These are phyloP conservation scores for Rusavskia elegans DNA, from an alignment of 495 filamentous ascomycete species.

Conservation along the genomic window DNA sequence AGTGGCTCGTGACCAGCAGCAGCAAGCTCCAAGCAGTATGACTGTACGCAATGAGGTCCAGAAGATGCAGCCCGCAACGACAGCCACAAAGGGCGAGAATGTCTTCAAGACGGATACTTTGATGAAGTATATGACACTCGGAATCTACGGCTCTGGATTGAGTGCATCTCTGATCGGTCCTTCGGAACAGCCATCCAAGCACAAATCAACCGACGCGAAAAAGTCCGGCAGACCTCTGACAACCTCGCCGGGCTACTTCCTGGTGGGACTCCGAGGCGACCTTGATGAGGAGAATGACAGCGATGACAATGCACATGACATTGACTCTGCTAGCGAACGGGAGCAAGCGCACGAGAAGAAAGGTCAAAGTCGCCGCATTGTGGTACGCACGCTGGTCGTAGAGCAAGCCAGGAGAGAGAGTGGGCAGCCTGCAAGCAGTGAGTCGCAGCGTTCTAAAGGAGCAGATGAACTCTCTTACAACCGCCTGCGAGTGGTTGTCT, in stretches of 20 bases:
- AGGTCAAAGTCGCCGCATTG: slow-evolving; percentile 28
- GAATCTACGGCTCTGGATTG: slow-evolving; percentile 43
- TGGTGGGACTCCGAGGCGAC: slow-evolving; percentile 55
- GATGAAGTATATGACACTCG: slow-evolving; percentile 45
- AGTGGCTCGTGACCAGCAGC: not conserved
- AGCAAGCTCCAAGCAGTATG: not conserved
- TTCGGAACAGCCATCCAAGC: slow-evolving; percentile 13
- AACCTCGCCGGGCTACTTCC: slow-evolving; percentile 37
- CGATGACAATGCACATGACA: slow-evolving; percentile 11
- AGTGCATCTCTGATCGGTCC: slow-evolving; percentile 23
- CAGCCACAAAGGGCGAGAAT: not conserved
- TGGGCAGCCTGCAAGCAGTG: not conserved
- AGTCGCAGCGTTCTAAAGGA: not conserved
- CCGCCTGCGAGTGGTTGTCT: slow-evolving; percentile 57
- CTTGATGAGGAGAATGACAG: slow-evolving; percentile 27
- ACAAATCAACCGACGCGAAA: slow-evolving; percentile 11
- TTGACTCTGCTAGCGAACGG: not conserved
- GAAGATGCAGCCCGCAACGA: not conserved
- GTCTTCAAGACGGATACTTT: slow-evolving; percentile 26
- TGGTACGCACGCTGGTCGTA: slow-evolving; percentile 35
- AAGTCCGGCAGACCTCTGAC: not conserved
- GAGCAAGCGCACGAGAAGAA: slow-evolving; percentile 1
- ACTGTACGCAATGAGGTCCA: not conserved
- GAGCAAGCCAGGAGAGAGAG: slow-evolving; percentile 9
- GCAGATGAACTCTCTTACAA: slow-evolving; percentile 9